phyloP scores from a whole-genome alignment of 192 early-diverging fungal species.

The Endogone sp. region DNA sequence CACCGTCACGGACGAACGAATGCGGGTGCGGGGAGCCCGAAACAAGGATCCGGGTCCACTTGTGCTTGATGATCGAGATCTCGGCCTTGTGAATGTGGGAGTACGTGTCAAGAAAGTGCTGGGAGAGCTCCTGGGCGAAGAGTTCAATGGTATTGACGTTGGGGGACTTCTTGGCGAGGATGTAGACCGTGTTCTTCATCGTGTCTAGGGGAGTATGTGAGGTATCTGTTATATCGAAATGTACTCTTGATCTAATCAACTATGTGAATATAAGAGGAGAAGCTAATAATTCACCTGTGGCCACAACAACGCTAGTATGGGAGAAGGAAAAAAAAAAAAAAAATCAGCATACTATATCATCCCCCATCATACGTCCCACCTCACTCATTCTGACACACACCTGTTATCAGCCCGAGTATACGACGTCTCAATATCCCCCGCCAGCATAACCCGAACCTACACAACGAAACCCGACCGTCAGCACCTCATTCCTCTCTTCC shows the following conservation, averaged over 20 bases:
- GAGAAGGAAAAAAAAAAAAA: not conserved
- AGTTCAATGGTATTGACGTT: conserved; percentile 69
- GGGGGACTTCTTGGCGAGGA: conserved; percentile 65
- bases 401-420: conserved; percentile 78
- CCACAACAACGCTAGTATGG: conserved; percentile 55
- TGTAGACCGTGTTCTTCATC: conserved; percentile 75
- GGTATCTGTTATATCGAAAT: not conserved
- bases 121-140: conserved; percentile 64
- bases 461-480: not conserved
- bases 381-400: not conserved
- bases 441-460: conserved; percentile 43
- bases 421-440: conserved; percentile 50
- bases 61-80: conserved; percentile 65
- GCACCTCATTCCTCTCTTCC: not conserved
- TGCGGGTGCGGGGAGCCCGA: conserved; percentile 61
- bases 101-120: conserved; percentile 72
- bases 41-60: conserved; percentile 71
- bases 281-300: conserved; percentile 40
- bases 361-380: not conserved
- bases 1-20: conserved; percentile 68
- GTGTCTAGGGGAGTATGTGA: conserved; percentile 56
- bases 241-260: not conserved
- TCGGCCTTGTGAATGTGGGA: conserved; percentile 58
- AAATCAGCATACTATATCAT: not conserved
- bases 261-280: not conserved